Evolutionary conservation across 352 stramenopile genomes (phyloP).

Genomic region (Globisporangium emineosum): DNA sequence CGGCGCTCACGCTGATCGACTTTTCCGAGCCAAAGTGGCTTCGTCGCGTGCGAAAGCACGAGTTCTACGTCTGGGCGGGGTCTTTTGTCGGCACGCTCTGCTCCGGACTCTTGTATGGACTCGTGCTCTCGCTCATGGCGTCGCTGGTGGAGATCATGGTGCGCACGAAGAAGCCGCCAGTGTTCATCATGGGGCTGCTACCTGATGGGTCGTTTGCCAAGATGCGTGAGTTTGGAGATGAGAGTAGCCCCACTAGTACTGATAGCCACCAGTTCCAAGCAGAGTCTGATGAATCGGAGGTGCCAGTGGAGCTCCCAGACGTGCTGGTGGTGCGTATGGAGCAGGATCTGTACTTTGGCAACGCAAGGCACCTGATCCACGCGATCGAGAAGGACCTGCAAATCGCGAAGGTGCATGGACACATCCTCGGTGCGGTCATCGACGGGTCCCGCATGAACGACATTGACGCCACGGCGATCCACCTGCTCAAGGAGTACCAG

Average conservation of each 20-base stretch:
- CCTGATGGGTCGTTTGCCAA: conserved; percentile 35
- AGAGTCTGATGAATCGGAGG: neutral
- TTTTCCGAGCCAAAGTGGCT: conserved; percentile 86
- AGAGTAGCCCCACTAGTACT: neutral
- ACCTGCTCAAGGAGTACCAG: conserved; percentile 17
- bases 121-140: conserved; percentile 50
- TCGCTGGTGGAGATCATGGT: conserved; percentile 67
- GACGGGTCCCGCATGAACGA: conserved; percentile 30
- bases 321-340: conserved; percentile 60
- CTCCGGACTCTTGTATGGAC: conserved; percentile 42
- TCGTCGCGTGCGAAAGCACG: conserved; percentile 46
- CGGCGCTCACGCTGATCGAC: conserved; percentile 84
- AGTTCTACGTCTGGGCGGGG: conserved; percentile 63
- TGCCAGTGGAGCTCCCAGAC: conserved; percentile 29
- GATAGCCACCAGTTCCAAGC: neutral
- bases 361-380: conserved; percentile 58
- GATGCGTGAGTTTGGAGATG: neutral
- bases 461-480: conserved; percentile 18
- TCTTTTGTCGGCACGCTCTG: conserved; percentile 49
- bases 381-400: conserved; percentile 42
- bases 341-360: conserved; percentile 72
- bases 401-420: conserved; percentile 24
- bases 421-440: conserved; percentile 27
- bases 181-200: conserved; percentile 42
- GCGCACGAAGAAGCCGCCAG: conserved; percentile 49